Evolutionary conservation across 2,329 filamentous ascomycete species (phyloP).

Genomic region (Trichoderma gracile): DNA sequence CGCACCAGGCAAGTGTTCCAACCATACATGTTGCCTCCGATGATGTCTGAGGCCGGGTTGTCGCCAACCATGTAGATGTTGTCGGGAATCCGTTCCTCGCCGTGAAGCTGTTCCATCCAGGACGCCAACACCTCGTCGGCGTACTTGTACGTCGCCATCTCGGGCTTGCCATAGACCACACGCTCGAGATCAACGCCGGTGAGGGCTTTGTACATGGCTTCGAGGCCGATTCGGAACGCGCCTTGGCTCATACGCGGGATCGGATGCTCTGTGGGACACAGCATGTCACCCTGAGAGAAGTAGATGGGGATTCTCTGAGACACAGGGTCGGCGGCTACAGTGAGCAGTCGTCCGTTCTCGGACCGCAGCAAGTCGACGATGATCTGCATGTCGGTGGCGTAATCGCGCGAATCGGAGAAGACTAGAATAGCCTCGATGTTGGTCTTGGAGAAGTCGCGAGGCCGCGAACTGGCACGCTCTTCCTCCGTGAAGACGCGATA

Average conservation of each 20-base stretch:
- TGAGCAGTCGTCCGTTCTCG: conserved; percentile 9
- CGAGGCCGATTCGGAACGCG: conserved; percentile 13
- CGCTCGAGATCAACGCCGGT: conserved; percentile 16
- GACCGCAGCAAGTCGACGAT: conserved; percentile 15
- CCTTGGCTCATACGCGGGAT: conserved; percentile 21
- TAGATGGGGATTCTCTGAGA: conserved; percentile 20
- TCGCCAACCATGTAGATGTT: conserved; percentile 21
- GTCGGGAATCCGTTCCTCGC: conserved; percentile 18
- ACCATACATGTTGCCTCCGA: conserved; percentile 20
- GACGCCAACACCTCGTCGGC: conserved; percentile 16
- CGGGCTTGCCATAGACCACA: conserved; percentile 19
- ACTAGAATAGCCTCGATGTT: conserved; percentile 19
- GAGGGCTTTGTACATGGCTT: conserved; percentile 20
- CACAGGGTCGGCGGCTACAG: conserved; percentile 5
- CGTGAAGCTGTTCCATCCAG: conserved; percentile 19
- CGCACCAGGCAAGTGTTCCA: conserved; percentile 22
- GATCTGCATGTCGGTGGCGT: conserved; percentile 22
- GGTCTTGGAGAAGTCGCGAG: conserved; percentile 9
- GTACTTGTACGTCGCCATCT: conserved; percentile 18
- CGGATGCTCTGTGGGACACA: conserved; percentile 10
- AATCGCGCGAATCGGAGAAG: conserved; percentile 16
- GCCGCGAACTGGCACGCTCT: conserved; percentile 15
- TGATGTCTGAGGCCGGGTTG: conserved; percentile 18
- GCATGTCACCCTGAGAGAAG: conserved; percentile 16
- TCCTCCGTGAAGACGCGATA: conserved; percentile 13